Evolutionary conservation across 2,329 filamentous ascomycete genomes (phyloP).

Genomic region (Chaetomiaceae sp.): DNA sequence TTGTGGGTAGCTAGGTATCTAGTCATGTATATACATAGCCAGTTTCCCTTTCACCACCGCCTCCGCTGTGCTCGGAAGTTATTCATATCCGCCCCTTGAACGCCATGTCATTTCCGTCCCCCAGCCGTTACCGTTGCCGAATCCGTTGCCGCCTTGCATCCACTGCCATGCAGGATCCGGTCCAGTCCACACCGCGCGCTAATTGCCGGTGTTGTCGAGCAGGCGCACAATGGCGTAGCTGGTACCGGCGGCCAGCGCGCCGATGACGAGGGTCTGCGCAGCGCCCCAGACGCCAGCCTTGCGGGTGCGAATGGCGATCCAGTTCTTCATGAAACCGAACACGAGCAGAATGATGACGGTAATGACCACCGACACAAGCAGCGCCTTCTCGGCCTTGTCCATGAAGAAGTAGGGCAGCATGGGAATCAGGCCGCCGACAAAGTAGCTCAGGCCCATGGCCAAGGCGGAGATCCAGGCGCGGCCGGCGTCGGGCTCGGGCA

Average conservation of each 20-base stretch:
- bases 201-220: background rate
- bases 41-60: too few species aligned
- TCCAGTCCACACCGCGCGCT: too few species aligned
- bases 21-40: too few species aligned
- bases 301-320: constrained; percentile 47
- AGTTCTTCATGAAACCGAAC: constrained; percentile 64
- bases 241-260: constrained; percentile 60
- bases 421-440: constrained; percentile 66
- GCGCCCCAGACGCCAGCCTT: constrained; percentile 55
- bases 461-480: constrained; percentile 53
- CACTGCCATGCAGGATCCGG: too few species aligned
- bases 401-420: constrained; percentile 66
- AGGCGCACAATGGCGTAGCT: constrained; percentile 55
- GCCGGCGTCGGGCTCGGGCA: constrained; percentile 42
- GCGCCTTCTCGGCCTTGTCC: constrained; percentile 40
- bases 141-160: too few species aligned
- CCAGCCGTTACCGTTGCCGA: too few species aligned
- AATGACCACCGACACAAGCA: constrained; percentile 57
- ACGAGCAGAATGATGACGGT: constrained; percentile 57
- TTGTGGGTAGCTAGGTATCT: too few species aligned
- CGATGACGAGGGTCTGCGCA: constrained; percentile 60
- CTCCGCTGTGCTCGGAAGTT: too few species aligned
- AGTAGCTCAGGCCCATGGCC: constrained; percentile 65
- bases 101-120: too few species aligned
- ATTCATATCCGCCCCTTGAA: too few species aligned